phyloP scores from a whole-genome alignment of 345 rosid genomes.

The Eucalyptus cloeziana region DNA sequence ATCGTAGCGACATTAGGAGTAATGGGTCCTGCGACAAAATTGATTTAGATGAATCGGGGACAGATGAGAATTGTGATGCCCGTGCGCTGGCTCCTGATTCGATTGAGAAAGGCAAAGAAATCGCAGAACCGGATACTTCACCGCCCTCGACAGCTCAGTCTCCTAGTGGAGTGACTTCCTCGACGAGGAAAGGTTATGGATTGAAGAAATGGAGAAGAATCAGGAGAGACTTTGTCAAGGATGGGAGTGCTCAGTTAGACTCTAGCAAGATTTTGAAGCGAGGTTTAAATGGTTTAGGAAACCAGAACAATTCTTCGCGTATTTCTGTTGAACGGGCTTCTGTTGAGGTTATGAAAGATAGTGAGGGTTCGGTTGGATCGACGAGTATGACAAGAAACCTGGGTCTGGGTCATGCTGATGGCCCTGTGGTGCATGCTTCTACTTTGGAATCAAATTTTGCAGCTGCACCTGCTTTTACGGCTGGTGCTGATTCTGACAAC shows the following conservation, averaged over 20 bases:
- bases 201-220: conserved; percentile 81
- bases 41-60: conserved; percentile 3
- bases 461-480: conserved; percentile 27
- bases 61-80: background rate
- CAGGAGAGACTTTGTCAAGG: conserved; percentile 49
- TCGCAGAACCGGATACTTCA: background rate
- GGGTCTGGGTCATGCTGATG: conserved; percentile 18
- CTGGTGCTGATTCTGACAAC: conserved; percentile 47
- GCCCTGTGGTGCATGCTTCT: conserved; percentile 13
- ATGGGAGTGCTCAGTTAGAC: conserved; percentile 20
- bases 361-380: conserved; percentile 29
- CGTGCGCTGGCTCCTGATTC: background rate
- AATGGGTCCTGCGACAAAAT: conserved; percentile 20
- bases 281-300: conserved; percentile 23
- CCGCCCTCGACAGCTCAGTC: background rate
- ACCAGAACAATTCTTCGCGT: conserved; percentile 24
- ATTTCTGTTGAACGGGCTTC: conserved; percentile 15
- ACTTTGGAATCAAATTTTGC: conserved; percentile 43
- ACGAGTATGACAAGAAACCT: conserved; percentile 11
- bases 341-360: conserved; percentile 14
- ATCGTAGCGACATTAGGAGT: conserved; percentile 2
- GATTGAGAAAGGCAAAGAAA: background rate
- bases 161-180: background rate
- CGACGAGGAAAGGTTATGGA: conserved; percentile 42
- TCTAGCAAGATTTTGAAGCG: conserved; percentile 52